A percentile compares a stretch with the other conserved stretches of the same genome.
phyloP scores from a whole-genome alignment of 2,329 filamentous ascomycete genomes.

The Blastomyces gilchristii region DNA sequence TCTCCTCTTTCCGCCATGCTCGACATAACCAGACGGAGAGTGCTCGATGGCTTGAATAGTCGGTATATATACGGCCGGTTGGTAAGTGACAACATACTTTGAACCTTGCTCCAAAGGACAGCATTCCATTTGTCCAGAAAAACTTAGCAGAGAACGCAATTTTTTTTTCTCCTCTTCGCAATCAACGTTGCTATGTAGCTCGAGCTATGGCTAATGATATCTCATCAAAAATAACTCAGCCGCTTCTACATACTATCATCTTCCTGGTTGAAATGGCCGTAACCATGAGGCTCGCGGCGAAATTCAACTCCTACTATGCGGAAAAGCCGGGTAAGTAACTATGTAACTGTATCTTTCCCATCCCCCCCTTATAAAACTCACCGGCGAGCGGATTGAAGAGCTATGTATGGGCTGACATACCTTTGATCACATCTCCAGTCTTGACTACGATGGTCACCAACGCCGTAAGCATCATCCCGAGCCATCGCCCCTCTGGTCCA shows the following conservation, averaged over 20 bases:
- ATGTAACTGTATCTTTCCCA: background rate
- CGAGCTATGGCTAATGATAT: background rate
- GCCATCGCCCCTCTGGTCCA: background rate
- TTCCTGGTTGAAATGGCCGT: constrained; percentile 83
- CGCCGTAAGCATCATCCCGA: constrained; percentile 48
- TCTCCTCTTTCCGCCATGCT: constrained; percentile 30
- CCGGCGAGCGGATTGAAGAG: background rate
- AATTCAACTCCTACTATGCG: constrained; percentile 91
- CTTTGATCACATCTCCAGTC: constrained; percentile 42
- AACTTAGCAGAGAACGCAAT: background rate
- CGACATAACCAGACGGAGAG: constrained; percentile 30
- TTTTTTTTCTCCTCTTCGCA: background rate
- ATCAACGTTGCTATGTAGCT: background rate
- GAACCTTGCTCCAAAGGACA: background rate
- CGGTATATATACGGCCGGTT: constrained; percentile 40
- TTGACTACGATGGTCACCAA: constrained; percentile 99
- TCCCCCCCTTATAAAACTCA: background rate
- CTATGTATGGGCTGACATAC: background rate
- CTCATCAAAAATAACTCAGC: constrained; percentile 44
- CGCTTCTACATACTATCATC: constrained; percentile 72
- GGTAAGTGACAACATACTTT: constrained; percentile 22
- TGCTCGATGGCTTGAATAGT: constrained; percentile 37
- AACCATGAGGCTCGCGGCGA: constrained; percentile 67
- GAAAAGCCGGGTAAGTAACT: constrained; percentile 61
- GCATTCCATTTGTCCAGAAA: background rate